Percentiles rank a stretch among this genome's conserved stretches.
Conservation (phyloP, 208 protist species). For the Angomonas deanei region DNA sequence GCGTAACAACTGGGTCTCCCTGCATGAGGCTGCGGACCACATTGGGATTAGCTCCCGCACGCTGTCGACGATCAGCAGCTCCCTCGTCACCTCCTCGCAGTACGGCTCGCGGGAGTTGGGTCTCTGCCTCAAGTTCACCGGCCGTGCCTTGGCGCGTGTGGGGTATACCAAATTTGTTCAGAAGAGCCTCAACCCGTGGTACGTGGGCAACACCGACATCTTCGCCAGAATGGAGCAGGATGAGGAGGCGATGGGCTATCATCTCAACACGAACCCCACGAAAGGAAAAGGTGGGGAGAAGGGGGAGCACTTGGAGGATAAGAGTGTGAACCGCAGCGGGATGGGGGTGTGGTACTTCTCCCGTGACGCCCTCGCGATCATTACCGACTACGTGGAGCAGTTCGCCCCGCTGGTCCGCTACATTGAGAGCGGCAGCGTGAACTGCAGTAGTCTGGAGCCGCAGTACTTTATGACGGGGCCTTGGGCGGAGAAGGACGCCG, state of each 20-base stretch:
- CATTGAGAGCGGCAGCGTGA: slow-evolving; percentile 45
- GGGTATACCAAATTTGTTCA: slow-evolving; percentile 78
- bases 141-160: slow-evolving; percentile 58
- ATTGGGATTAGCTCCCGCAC: slow-evolving; percentile 44
- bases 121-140: slow-evolving; percentile 71
- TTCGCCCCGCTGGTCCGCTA: slow-evolving; percentile 70
- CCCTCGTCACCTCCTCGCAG: slow-evolving; percentile 60
- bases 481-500: slow-evolving; percentile 51
- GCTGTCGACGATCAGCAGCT: slow-evolving; percentile 65
- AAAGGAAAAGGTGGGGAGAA: slow-evolving; percentile 20
- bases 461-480: slow-evolving; percentile 64
- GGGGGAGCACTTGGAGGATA: slow-evolving; percentile 49
- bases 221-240: slow-evolving; percentile 73
- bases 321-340: slow-evolving; percentile 34
- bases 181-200: slow-evolving; percentile 67
- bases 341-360: slow-evolving; percentile 83
- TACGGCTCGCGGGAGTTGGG: slow-evolving; percentile 85
- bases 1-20: slow-evolving; percentile 60
- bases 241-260: slow-evolving; percentile 46
- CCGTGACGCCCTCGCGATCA: slow-evolving; percentile 43
- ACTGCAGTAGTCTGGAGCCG: slow-evolving; percentile 57
- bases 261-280: slow-evolving; percentile 29
- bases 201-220: slow-evolving; percentile 55
- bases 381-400: slow-evolving; percentile 48
- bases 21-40: slow-evolving; percentile 50